Percentiles rank a stretch among this genome's conserved stretches.
These are phyloP conservation scores for Podaxis rugospora DNA, from an alignment of 768 basidiomycete species.

Conservation along the genomic window DNA sequence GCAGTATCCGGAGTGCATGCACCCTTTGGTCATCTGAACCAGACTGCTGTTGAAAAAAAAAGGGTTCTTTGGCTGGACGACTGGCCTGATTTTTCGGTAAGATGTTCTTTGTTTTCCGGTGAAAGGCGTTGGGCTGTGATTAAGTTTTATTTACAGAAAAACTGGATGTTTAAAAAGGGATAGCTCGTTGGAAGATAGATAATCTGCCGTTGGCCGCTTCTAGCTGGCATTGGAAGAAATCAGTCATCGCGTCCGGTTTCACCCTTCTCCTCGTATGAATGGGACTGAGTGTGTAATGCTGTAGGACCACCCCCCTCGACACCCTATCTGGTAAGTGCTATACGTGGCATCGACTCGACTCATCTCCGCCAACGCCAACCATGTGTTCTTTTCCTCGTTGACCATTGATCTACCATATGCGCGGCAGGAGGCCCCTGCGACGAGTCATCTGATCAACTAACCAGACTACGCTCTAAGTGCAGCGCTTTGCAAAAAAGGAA, in stretches of 20 bases:
- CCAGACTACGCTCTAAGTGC: background rate
- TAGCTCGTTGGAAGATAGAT: no score
- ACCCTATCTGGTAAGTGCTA: background rate
- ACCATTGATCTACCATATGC: background rate
- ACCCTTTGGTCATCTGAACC: background rate
- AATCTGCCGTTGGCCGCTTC: no score
- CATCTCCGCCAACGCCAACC: background rate
- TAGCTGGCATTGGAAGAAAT: no score
- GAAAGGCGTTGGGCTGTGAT: background rate
- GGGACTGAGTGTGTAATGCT: background rate
- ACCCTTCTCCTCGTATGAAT: no score
- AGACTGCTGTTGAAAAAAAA: background rate
- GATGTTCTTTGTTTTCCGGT: background rate
- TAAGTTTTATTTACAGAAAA: background rate
- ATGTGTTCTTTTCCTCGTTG: background rate
- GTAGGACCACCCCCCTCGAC: background rate
- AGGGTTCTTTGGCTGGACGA: background rate
- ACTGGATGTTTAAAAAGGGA: background rate
- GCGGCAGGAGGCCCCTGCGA: background rate
- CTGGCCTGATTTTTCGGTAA: background rate
- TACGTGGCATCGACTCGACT: background rate
- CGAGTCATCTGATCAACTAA: background rate
- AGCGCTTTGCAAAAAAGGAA: background rate
- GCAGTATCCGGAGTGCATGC: background rate
- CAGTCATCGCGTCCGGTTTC: no score